Evolutionary conservation across 306 rosid species (phyloP), one percentile per base, ranked within the genome.

Genomic region (Macrotyloma uniflorum): DNA sequence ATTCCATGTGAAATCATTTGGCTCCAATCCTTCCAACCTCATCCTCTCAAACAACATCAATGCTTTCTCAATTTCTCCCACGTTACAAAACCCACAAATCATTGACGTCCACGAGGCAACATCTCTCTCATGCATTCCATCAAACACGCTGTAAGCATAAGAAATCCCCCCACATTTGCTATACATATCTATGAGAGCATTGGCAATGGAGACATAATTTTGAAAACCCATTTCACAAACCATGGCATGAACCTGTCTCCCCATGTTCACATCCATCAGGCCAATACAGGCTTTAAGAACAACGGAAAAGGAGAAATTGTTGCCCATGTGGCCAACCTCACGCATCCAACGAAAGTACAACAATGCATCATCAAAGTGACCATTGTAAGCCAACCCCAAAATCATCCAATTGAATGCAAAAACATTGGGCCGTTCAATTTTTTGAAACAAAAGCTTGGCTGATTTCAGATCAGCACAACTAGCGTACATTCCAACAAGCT

Each of bases 1-100:
- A 78, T 91, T 87, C 97, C 97, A 91, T 7, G 97, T 87, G 81
- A 89, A 91, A 20, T 86, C 84, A 85, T 89, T 91, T 1, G 93
- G 93, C 50, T 89, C 83, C 57, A 86, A 63, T 13, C 89, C 88
- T 16, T 87, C 89, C 80, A 84, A n/a, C 63, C 78, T 85, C 97
- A 91, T 89, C 84, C 88, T 79, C 87, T 84, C 89, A 75, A 89
- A 91, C 81, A 89, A 79, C 47, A 35, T 30, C 30, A 81, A 13
- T 2, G 88, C 92, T 8, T 73, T 55, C 75, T 74, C 87, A 61
- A 40, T 79, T 59, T 80, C 69, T 40, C 89, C 88, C 3, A 35
- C 36, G 14, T 76, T 83, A 82, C 88, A 86, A 70, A 73, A 91
- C 64, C 91, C 92, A 36, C 80, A 74, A 38, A 91, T 87, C 87